A percentile compares a stretch with the other conserved stretches of the same genome.
Evolutionary conservation across 228 moss, liverwort and hornwort genomes (phyloP).

Genomic region (Sphagnum magellanicum): DNA sequence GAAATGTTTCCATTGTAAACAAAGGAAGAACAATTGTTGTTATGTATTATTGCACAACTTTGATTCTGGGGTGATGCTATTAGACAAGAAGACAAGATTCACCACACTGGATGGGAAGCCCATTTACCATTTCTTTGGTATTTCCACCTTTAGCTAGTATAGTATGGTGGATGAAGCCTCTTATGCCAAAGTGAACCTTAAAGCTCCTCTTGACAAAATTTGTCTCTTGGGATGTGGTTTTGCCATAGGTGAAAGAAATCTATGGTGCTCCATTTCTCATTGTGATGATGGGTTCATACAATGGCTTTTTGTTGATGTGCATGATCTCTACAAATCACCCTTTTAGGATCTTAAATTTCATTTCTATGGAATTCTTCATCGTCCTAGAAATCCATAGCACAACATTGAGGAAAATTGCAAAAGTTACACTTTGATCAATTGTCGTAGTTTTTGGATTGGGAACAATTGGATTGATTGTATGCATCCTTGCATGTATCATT

Average conservation of each 20-base stretch:
- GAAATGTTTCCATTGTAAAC: constrained; percentile 23
- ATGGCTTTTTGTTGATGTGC: too few species aligned
- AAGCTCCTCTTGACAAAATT: constrained; percentile 33
- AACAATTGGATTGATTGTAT: constrained; percentile 45
- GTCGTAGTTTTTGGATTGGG: constrained; percentile 50
- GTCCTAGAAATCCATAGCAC: too few species aligned
- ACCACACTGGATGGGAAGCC: constrained; percentile 26
- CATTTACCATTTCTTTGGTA: constrained; percentile 38
- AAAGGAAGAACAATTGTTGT: constrained; percentile 23
- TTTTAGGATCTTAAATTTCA: too few species aligned
- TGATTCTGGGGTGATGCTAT: constrained; percentile 19
- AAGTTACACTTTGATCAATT: constrained; percentile 21
- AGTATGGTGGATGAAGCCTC: constrained; percentile 37
- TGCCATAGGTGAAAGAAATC: constrained; percentile 13
- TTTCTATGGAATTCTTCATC: too few species aligned
- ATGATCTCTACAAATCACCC: too few species aligned
- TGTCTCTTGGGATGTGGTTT: constrained; percentile 50
- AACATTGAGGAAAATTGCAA: constrained; percentile 35
- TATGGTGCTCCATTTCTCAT: too few species aligned
- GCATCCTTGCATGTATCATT: neutral
- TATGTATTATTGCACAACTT: constrained; percentile 20
- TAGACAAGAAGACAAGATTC: constrained; percentile 22
- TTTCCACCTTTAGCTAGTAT: constrained; percentile 42
- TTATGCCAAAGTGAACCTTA: constrained; percentile 17
- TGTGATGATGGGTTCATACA: too few species aligned